A percentile compares a stretch with the other conserved stretches of the same genome.
phyloP scores from a whole-genome alignment of 345 rosid species.

The Lepidium sativum region DNA sequence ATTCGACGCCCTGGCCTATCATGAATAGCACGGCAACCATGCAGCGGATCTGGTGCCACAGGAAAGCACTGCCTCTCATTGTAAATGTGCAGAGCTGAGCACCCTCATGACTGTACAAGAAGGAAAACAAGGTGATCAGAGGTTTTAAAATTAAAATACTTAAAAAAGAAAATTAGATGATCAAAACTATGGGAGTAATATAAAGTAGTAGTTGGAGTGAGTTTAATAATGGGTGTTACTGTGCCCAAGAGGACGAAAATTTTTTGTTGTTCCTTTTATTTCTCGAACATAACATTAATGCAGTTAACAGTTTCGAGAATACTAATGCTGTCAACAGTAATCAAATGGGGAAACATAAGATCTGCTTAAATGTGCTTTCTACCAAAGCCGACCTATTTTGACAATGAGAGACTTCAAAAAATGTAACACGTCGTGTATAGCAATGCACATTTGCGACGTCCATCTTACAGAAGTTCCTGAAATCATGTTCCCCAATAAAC shows the following conservation, averaged over 20 bases:
- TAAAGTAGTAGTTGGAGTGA: background rate
- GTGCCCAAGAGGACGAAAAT: background rate
- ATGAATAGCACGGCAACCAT: conserved; percentile 87
- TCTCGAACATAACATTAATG: background rate
- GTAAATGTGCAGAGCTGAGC: conserved; percentile 56
- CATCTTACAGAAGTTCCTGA: conserved; percentile 94
- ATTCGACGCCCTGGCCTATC: conserved; percentile 84
- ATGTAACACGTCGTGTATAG: conserved; percentile 52
- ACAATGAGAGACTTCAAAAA: conserved; percentile 56
- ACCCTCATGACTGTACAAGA: conserved; percentile 46
- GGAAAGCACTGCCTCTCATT: conserved; percentile 83
- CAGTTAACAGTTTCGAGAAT: background rate
- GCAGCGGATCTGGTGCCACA: conserved; percentile 95
- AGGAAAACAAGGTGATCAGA: background rate
- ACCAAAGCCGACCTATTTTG: conserved; percentile 50
- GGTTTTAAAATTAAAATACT: conserved; percentile 3
- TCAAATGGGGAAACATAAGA: background rate
- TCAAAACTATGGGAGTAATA: background rate
- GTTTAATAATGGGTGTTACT: background rate
- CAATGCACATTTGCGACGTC: conserved; percentile 84
- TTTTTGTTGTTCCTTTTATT: background rate
- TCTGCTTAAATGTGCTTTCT: conserved; percentile 2
- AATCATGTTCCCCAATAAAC: conserved; percentile 84
- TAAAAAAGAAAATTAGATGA: background rate
- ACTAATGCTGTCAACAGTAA: background rate